A percentile compares a stretch with the other conserved stretches of the same genome.
These are phyloP conservation scores for Staphylotrichum tortipilum DNA, from an alignment of 495 filamentous ascomycete genomes.

Conservation along the genomic window DNA sequence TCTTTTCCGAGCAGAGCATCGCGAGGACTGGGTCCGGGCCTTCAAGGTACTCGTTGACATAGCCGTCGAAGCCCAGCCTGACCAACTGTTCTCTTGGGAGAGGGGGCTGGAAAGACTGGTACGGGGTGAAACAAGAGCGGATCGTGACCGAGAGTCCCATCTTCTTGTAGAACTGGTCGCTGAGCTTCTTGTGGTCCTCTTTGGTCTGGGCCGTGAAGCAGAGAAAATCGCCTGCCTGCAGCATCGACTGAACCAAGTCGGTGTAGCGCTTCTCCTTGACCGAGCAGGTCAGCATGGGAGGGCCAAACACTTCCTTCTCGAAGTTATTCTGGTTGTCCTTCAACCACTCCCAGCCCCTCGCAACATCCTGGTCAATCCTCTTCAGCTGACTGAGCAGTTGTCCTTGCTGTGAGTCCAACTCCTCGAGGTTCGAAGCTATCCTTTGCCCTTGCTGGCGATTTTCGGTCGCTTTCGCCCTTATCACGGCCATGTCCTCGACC, in stretches of 20 bases:
- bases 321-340: conserved; percentile 62
- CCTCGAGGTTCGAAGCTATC: conserved; percentile 49
- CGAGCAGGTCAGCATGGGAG: conserved; percentile 72
- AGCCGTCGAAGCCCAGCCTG: conserved; percentile 64
- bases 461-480: conserved; percentile 17
- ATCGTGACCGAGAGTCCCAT: conserved; percentile 59
- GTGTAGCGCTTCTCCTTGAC: conserved; percentile 68
- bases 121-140: conserved; percentile 41
- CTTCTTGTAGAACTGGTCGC: conserved; percentile 41
- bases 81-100: conserved; percentile 47
- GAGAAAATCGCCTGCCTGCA: conserved; percentile 54
- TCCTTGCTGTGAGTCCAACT: conserved; percentile 66
- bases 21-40: conserved; percentile 80
- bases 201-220: conserved; percentile 68
- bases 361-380: conserved; percentile 49
- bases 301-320: conserved; percentile 74
- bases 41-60: conserved; percentile 63
- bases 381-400: conserved; percentile 59
- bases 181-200: conserved; percentile 65
- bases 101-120: conserved; percentile 45
- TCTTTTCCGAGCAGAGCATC: conserved; percentile 67
- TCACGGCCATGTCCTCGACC: conserved; percentile 22
- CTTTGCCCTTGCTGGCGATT: conserved; percentile 26
- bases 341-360: conserved; percentile 71
- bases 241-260: conserved; percentile 61